phyloP scores from a whole-genome alignment of 345 rosid species.

The Eucalyptus sp. region DNA sequence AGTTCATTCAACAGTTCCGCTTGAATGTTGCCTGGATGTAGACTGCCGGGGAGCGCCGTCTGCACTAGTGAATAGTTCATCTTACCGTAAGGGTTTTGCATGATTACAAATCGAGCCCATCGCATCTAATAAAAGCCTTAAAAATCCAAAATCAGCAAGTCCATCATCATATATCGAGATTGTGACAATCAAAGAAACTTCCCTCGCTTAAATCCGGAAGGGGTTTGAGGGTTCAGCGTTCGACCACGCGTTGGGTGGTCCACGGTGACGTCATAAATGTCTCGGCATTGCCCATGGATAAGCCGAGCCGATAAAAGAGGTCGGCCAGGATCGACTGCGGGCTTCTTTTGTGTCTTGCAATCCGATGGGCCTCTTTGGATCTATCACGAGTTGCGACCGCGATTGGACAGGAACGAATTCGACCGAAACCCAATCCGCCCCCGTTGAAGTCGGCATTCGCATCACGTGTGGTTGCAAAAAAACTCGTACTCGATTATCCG shows the following conservation, averaged over 20 bases:
- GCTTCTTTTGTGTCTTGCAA: not conserved
- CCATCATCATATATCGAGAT: not conserved
- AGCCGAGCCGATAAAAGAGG: not conserved
- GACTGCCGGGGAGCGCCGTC: not conserved
- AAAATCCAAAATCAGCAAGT: not conserved
- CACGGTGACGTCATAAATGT: not conserved
- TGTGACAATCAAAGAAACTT: not conserved
- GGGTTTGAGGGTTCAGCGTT: not conserved
- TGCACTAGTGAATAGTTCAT: not conserved
- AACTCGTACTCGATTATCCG: not conserved
- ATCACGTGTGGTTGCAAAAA: not conserved
- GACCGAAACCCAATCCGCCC: not conserved
- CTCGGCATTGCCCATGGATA: not conserved
- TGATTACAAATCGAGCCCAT: not conserved
- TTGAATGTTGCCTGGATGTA: not conserved
- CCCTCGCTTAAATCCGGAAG: not conserved
- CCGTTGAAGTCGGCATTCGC: not conserved
- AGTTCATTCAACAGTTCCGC: not conserved
- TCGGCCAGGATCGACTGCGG: not conserved
- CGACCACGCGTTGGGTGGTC: not conserved
- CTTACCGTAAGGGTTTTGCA: fast-evolving
- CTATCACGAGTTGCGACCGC: not conserved
- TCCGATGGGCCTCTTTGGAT: not conserved
- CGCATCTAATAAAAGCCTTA: fast-evolving
- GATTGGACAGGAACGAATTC: not conserved